Base-by-base conservation (phyloP, 2,329 filamentous ascomycete species). In the Zasmidium angulare region DNA sequence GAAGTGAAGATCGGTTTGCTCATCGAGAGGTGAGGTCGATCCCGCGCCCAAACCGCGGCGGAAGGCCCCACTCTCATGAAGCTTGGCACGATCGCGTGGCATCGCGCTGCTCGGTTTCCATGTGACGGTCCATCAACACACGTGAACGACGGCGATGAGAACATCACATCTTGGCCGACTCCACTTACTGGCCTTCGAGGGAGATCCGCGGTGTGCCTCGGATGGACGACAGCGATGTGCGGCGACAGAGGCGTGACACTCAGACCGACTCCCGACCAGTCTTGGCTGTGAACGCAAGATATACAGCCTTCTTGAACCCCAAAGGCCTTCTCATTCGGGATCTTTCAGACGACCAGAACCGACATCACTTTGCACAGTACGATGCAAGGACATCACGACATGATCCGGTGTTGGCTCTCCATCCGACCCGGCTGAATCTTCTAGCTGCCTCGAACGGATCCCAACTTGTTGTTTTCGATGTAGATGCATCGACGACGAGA, bases 391-490 rank as follows among this genome's bases (percentile, higher is more conserved):
- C 57, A 4, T 61, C 57, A 10, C 58, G 59, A 53, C 58, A 59
- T 22, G 50, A 57, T 29, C 63, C 63, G 14, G 59, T 67, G 7
- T 26, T 68, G 55, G 57, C 63, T 19, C 62, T 69, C 2, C 64
- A 58, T 9, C 53, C 62, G n/a, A 49, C 56, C 43, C 55, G 54
- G 3, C 56, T 52, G n/a, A 60, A 62, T 26, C 57, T 67, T 2
- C 55, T 69, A n/a, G 64, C 66, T 19, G 61, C 67, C 43, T 63
- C 66, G 3, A 62, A 55, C 4, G 66, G 65, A 14, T 46, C 62
- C 17, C 60, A 66, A 46, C 63, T 67, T 26, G 55, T 61, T 17
- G 55, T 69, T 24, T 66, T 63, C 56, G 63, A 69, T 55, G 50
- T 66, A 12, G 53, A 59, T 1, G 53, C 49, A 6, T 59, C 54